These are phyloP conservation scores for Coniochaeta prunicola DNA, from an alignment of 2,329 filamentous ascomycete species.

Conservation along the genomic window DNA sequence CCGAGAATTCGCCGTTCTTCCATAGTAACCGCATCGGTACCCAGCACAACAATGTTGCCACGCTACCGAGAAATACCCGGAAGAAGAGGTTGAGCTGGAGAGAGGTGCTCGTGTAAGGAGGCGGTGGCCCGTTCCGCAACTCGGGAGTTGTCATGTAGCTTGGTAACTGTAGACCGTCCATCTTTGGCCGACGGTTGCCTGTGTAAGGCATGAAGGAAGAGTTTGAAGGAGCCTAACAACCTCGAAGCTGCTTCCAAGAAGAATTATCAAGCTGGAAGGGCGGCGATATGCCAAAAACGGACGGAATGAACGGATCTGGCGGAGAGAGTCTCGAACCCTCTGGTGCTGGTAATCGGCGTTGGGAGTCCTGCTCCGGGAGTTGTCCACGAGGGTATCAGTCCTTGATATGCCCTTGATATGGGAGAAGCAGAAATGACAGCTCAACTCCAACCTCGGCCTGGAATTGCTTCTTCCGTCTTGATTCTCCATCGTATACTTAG, in stretches of 20 bases:
- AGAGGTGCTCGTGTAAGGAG: conserved; percentile 15
- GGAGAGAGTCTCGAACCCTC: neutral
- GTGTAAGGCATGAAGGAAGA: neutral
- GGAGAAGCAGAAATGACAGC: neutral
- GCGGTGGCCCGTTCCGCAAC: conserved; percentile 10
- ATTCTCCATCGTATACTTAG: conserved; percentile 1
- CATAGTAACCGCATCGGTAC: conserved; percentile 45
- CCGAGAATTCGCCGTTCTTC: conserved; percentile 47
- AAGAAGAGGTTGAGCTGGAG: conserved; percentile 38
- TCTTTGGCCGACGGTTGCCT: neutral
- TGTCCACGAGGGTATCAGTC: neutral
- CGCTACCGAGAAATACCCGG: conserved; percentile 38
- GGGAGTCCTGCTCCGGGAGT: neutral
- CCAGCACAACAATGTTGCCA: conserved; percentile 37
- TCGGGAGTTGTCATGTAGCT: conserved; percentile 15
- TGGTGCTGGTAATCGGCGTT: neutral
- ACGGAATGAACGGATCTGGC: neutral
- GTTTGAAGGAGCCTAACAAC: neutral
- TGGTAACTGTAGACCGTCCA: neutral
- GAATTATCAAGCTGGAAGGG: neutral
- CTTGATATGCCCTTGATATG: neutral
- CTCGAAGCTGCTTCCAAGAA: neutral
- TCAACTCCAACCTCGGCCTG: neutral
- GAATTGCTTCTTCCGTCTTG: neutral
- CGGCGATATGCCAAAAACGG: neutral